A percentile compares a stretch with the other conserved stretches of the same genome.
phyloP scores from a whole-genome alignment of 2,329 filamentous ascomycete species.

The Orbilia javanica region DNA sequence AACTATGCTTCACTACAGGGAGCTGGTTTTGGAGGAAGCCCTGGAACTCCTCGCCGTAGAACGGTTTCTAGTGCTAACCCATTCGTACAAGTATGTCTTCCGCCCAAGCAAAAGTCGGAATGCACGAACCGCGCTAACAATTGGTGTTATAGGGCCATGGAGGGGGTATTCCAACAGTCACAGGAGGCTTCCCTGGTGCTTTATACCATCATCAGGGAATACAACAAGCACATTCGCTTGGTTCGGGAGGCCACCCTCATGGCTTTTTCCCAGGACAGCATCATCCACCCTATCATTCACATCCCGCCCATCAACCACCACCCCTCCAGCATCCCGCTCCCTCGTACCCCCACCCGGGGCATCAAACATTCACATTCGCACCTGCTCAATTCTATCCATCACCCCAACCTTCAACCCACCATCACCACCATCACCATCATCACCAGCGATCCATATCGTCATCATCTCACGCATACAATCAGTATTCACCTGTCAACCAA shows the following conservation, averaged over 20 bases:
- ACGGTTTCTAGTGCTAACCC: conserved; percentile 32
- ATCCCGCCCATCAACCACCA: conserved; percentile 39
- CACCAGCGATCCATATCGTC: conserved; percentile 54
- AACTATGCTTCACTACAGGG: conserved; percentile 26
- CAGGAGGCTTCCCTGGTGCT: conserved; percentile 40
- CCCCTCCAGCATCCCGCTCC: conserved; percentile 53
- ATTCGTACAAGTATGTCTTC: conserved; percentile 29
- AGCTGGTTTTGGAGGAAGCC: neutral
- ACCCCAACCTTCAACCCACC: conserved; percentile 39
- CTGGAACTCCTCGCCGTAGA: conserved; percentile 26
- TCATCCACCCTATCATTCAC: conserved; percentile 54
- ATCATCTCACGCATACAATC: conserved; percentile 38
- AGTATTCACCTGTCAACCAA: conserved; percentile 53
- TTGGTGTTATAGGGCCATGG: conserved; percentile 5
- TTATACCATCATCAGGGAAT: conserved; percentile 36
- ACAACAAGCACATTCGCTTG: conserved; percentile 40
- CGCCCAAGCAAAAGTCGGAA: neutral
- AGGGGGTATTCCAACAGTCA: conserved; percentile 9
- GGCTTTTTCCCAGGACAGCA: conserved; percentile 32
- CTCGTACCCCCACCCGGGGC: conserved; percentile 44
- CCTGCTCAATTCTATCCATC: conserved; percentile 54
- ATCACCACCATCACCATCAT: conserved; percentile 21
- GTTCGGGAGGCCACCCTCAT: conserved; percentile 32
- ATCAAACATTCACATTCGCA: conserved; percentile 38
- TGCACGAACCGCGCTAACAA: neutral